These are phyloP conservation scores for Solanum clarkiae DNA, from an alignment of 257 asterid genomes.

Conservation along the genomic window DNA sequence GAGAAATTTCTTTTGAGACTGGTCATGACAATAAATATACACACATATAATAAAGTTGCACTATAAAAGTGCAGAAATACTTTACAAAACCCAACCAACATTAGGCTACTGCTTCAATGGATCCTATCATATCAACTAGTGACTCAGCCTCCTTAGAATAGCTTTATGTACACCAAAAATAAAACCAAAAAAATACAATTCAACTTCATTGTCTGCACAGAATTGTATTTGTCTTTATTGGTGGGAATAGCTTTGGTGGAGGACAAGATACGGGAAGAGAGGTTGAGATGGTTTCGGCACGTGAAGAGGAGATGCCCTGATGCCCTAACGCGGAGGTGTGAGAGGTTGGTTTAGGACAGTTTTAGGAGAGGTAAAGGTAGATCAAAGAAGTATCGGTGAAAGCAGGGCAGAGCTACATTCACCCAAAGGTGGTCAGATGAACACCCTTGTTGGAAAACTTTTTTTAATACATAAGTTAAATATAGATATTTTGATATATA, in stretches of 20 bases:
- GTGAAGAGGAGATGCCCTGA: neutral
- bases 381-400: neutral
- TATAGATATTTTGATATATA: too few species aligned
- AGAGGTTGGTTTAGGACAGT: neutral
- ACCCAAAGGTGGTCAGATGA: too few species aligned
- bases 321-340: neutral
- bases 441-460: too few species aligned
- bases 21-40: neutral
- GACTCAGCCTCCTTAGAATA: neutral
- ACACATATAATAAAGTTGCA: neutral
- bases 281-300: neutral
- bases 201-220: neutral
- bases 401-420: too few species aligned
- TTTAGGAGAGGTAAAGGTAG: neutral
- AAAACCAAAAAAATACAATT: neutral
- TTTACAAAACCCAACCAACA: neutral
- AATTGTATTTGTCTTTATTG: neutral
- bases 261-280: neutral
- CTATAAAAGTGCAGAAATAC: neutral
- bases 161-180: neutral
- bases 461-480: too few species aligned
- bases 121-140: neutral
- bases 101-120: neutral
- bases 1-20: neutral
- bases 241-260: neutral